Base-by-base conservation (phyloP, 2,329 filamentous ascomycete genomes). In the Talaromyces pinophilus region DNA sequence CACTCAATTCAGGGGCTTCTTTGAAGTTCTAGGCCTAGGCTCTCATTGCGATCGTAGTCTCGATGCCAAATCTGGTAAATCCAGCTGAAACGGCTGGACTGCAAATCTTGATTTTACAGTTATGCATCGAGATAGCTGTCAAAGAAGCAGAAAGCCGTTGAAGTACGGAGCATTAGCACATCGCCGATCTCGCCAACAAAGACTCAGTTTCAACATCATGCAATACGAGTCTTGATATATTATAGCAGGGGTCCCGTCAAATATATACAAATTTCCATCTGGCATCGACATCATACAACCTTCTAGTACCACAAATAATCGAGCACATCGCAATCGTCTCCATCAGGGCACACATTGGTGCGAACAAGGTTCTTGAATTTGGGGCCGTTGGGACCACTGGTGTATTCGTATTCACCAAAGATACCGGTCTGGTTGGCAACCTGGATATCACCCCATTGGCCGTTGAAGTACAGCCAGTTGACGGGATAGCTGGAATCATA, bases 391-490 rank as follows among this genome's bases (percentile, higher is more conserved):
- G 88, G 88, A 0, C 88, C 88, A 65, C 77, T 78, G 0, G 77
- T 77, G 71, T 83, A 90, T 72, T 85, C 86, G n/a, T 81, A 73
- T 74, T 87, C 82, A 25, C 86, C 82, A 59, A 84, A 84, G 3
- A 82, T 76, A 3, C 64, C 64, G 22, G 59, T 83, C n/a, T 79
- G 76, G 2, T 80, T 77, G 0, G 84, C 82, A 64, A 88, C 86
- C 70, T 86, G 81, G 67, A 85, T 74, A 70, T 90, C 87, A 1
- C 88, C 88, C 88, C 88, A 91, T 38, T 78, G 76, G 0, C 88
- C 88, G 30, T 77, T 77, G 72, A 83, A 90, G 46, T 82, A 72
- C 67, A 90, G 78, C 78, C 83, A 89, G 15, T 79, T 81, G 1
- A 84, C 77, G 0, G 88, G 87, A 55, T 77, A 79, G 59, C 59